Base-by-base conservation (phyloP, 2,329 filamentous ascomycete species). In the Exserohilum turcica region DNA sequence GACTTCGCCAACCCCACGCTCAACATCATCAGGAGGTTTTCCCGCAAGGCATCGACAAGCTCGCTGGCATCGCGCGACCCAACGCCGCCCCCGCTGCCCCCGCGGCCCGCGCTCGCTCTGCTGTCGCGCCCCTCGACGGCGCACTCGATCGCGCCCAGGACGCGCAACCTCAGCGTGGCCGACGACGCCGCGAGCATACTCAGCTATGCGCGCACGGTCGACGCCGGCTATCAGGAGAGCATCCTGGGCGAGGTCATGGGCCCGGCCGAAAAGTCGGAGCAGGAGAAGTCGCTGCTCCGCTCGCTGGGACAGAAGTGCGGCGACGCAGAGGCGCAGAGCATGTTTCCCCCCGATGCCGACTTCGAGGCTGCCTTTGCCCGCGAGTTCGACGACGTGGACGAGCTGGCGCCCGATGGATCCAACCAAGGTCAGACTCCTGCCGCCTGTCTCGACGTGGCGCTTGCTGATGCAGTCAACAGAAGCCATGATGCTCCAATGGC, bases 381-480 rank as follows among this genome's bases (percentile, higher is more conserved):
- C 56, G 93, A 97, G 71, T 96, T 97, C 63, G 87, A 92, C 54
- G 79, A 86, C 21, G 81, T 96, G 35, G 87, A 86, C 0, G 83
- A 86, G 6, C 80, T 83, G 40, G 76, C 78, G 35, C 72, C 74
- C 21, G 79, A 82, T 52, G 80, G 78, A 6, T 77, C 78, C 3
- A 84, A 86, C 59, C 83, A 88, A 78, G 81, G 82, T 83, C 67
- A 87, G 70, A 76, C 80, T 40, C 78, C 45, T 43, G 36, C 48
- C 35, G 36, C 59, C 57, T 59, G 57, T 50, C 48, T 60, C 56
- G 48, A 47, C 13, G 47, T 54, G 48, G 48, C 44, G 21, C 44
- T 54, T 60, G 61, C 70, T 74, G 68, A 74, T 69, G 46, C 54
- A 54, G 48, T 52, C 32, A 54, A 65, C 69, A 72, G 77, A 78